Base-by-base conservation (phyloP, 2,329 filamentous ascomycete genomes). In the Metarhizium anisopliae region DNA sequence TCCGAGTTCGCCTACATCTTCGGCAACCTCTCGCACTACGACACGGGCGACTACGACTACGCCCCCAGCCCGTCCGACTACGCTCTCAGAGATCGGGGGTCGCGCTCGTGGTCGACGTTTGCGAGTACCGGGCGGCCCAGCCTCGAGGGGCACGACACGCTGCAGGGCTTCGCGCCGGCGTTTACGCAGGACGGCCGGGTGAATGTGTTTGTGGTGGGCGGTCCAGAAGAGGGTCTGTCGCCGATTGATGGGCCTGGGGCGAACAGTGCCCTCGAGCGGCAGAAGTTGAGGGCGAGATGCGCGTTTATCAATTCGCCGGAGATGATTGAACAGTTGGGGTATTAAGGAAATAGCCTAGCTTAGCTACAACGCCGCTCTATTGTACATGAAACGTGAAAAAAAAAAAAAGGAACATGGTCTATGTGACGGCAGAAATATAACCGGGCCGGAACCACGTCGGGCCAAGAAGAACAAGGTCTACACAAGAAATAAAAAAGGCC, bases 1-100 rank as follows among this genome's bases (percentile, higher is more conserved):
- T 75, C 77, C 0, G 79, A 82, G 53, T 75, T 81, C 30, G 73
- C 76, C 5, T 82, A 81, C 63, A 66, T 79, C 3, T 81, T 77
- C 57, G 78, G 70, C 11, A 75, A 75, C 56, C 59, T 76, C 18
- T 69, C 72, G 2, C 66, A 72, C 53, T 81, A 76, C 62, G 69
- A 78, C 52, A 61, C 64, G 3, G 62, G 61, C 8, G 66, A 61
- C 1, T 67, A 65, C 64, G 65, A 62, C 52, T 73, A 71, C 63
- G 62, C 70, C 13, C 70, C 74, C 0, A 68, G 68, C 0, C 50
- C 61, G 1, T 62, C 63, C 5, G 78, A 81, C 62, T 70, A 72
- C 47, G 64, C 65, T 1, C 65, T 81, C 1, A 61, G 59, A 36
- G 59, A 64, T 8, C 69, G 72, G 1, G 70, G 70, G n/a, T 74